phyloP scores from a whole-genome alignment of 1,284 basidiomycete genomes.

The Sanghuangporus sanghuang region DNA sequence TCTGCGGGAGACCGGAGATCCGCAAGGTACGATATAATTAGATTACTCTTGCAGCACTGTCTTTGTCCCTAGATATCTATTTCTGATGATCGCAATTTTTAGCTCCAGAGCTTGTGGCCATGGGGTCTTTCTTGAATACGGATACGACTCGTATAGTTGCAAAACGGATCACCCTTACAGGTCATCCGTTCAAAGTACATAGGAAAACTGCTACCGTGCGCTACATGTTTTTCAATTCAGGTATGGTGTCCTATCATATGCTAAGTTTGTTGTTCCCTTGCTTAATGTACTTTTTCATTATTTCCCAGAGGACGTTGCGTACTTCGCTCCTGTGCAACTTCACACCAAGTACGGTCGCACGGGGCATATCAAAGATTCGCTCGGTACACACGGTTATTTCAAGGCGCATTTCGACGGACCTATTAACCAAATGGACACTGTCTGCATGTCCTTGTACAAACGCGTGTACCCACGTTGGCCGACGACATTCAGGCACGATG shows the following conservation, averaged over 20 bases:
- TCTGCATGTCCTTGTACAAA: constrained; percentile 90
- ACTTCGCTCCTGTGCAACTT: constrained; percentile 91
- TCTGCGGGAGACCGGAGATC: constrained; percentile 60
- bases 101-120: constrained; percentile 87
- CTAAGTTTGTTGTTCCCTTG: constrained; percentile 6
- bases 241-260: constrained; percentile 36
- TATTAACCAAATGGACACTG: constrained; percentile 93
- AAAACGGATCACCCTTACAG: constrained; percentile 91
- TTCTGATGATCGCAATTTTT: neutral
- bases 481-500: constrained; percentile 37
- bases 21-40: constrained; percentile 45
- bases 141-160: constrained; percentile 91
- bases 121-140: constrained; percentile 82
- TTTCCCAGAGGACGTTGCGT: constrained; percentile 76
- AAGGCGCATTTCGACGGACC: constrained; percentile 97
- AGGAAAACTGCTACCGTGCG: constrained; percentile 96
- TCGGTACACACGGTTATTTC: constrained; percentile 99
- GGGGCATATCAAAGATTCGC: constrained; percentile 89
- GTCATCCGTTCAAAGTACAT: constrained; percentile 97
- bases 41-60: neutral
- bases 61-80: too few species aligned
- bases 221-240: constrained; percentile 97
- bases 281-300: constrained; percentile 1
- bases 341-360: constrained; percentile 89
- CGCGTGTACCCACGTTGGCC: constrained; percentile 86